A percentile compares a stretch with the other conserved stretches of the same genome.
Evolutionary conservation across 2,329 filamentous ascomycete species (phyloP).

Genomic region (Fusarium camptoceras): DNA sequence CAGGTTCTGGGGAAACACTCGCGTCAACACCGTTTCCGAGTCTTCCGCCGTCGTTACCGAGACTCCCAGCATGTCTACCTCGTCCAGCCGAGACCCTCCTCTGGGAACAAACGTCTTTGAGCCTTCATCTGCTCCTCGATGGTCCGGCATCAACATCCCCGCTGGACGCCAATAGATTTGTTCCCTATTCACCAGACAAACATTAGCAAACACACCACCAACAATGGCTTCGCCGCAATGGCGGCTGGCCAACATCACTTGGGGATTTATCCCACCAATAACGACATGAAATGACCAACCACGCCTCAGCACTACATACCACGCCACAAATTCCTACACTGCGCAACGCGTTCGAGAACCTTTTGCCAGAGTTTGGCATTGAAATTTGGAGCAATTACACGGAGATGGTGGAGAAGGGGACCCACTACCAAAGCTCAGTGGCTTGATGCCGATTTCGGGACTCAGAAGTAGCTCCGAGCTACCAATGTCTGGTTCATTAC

Average conservation of each 20-base stretch:
- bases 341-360: neutral
- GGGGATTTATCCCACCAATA: constrained; percentile 2
- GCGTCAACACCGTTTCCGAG: constrained; percentile 10
- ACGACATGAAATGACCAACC: constrained; percentile 5
- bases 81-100: constrained; percentile 36
- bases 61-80: constrained; percentile 9
- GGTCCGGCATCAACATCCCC: constrained; percentile 31
- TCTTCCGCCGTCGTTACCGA: constrained; percentile 4
- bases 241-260: neutral
- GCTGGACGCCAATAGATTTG: constrained; percentile 13
- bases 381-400: neutral
- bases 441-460: neutral
- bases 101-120: constrained; percentile 40
- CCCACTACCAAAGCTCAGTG: neutral
- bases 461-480: neutral
- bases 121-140: constrained; percentile 38
- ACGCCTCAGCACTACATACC: neutral
- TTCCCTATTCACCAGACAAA: neutral
- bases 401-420: neutral
- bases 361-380: neutral
- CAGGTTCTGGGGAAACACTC: constrained; percentile 31
- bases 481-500: too few species aligned
- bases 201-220: neutral
- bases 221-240: neutral
- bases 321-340: neutral